These are phyloP conservation scores for Taxillus chinensis DNA, from an alignment of 164 flowering plant genomes.

Conservation along the genomic window DNA sequence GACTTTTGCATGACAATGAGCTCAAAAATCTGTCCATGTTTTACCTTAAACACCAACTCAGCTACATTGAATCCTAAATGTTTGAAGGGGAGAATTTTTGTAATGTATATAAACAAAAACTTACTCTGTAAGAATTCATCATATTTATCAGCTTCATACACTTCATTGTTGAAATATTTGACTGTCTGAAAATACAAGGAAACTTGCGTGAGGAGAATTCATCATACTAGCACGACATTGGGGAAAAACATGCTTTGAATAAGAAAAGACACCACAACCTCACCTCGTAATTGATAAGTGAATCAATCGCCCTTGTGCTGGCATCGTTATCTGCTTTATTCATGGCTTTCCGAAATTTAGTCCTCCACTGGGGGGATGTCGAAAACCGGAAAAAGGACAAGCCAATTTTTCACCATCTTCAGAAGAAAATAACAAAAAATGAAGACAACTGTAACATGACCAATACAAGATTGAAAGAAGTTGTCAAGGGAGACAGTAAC, in stretches of 20 bases:
- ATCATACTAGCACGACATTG: too few species aligned
- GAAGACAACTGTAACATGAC: not conserved
- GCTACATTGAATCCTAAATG: too few species aligned
- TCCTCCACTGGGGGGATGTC: slow-evolving; percentile 63
- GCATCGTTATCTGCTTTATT: slow-evolving; percentile 99
- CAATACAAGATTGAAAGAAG: not conserved
- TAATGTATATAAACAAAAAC: slow-evolving; percentile 16
- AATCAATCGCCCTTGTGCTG: slow-evolving; percentile 87
- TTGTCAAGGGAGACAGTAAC: too few species aligned
- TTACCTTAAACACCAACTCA: too few species aligned
- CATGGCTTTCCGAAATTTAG: slow-evolving; percentile 95
- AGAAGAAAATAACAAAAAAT: not conserved
- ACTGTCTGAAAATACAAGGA: slow-evolving; percentile 53
- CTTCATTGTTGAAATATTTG: slow-evolving; percentile 94
- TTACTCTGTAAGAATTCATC: slow-evolving; percentile 79
- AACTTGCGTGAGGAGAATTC: not conserved
- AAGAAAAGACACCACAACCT: not conserved
- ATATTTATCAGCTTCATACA: slow-evolving; percentile 75
- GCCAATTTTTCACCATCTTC: not conserved
- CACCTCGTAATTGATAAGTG: slow-evolving; percentile 96
- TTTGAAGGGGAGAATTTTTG: too few species aligned
- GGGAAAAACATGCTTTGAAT: too few species aligned
- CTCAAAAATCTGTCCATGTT: too few species aligned
- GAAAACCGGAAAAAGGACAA: slow-evolving; percentile 4
- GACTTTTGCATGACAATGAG: too few species aligned